These are phyloP conservation scores for Tripidium arundinaceum DNA, from an alignment of 202 grass and related monocot genomes.

Conservation along the genomic window DNA sequence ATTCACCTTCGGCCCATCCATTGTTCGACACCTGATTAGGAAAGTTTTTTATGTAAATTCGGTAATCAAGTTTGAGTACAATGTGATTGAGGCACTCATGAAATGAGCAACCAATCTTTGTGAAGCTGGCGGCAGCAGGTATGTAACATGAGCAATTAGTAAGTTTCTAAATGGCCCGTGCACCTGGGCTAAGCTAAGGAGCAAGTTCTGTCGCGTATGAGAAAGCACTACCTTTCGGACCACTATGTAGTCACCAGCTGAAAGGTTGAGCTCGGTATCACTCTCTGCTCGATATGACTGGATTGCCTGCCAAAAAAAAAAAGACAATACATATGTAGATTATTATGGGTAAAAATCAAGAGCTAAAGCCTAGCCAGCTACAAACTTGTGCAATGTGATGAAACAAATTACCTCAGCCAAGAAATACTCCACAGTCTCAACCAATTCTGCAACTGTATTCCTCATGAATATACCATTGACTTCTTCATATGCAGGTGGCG, in stretches of 20 bases:
- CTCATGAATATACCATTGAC: constrained; percentile 68
- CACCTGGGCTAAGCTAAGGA: not conserved
- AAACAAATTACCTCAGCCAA: constrained; percentile 73
- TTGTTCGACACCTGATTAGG: constrained; percentile 69
- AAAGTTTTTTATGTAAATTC: too few relatives aligned
- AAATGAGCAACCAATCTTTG: not conserved
- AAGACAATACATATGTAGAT: not conserved
- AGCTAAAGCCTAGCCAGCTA: not conserved
- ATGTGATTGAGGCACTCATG: not conserved
- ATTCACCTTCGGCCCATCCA: constrained; percentile 99
- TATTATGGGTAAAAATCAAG: constrained; percentile 15
- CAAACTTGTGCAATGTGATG: constrained; percentile 17
- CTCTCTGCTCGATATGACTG: constrained; percentile 83
- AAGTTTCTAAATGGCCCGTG: not conserved
- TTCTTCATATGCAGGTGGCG: constrained; percentile 93
- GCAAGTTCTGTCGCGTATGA: not conserved
- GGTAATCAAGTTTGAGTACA: not conserved
- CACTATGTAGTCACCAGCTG: constrained; percentile 83
- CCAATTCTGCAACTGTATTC: constrained; percentile 53
- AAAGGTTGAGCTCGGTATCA: constrained; percentile 77
- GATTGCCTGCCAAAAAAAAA: constrained; percentile 50
- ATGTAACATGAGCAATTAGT: not conserved
- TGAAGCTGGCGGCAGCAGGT: not conserved
- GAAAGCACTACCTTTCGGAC: constrained; percentile 73
- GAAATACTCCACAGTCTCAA: constrained; percentile 70